Evolutionary conservation across 345 rosid genomes (phyloP), one percentile per base, ranked within the genome.

Genomic region (Adansonia digitata): DNA sequence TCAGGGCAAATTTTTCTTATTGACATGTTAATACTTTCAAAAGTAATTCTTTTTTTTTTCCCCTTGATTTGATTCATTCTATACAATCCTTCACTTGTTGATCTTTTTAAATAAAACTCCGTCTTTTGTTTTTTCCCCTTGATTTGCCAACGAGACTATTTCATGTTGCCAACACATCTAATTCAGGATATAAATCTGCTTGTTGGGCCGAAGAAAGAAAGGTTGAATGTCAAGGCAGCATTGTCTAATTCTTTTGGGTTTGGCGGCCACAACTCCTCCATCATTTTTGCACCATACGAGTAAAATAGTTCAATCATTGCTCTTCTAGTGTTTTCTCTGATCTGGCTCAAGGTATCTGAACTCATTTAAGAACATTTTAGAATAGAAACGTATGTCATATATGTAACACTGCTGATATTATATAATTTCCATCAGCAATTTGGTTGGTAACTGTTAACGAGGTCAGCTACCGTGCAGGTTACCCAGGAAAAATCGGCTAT

Each of bases 191-290:
- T 86, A 7, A 83, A 74, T 10, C 77, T 92, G 76, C 87, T 94
- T 62, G 94, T 91, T 43, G 98, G 98, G 71, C 84, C 93, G 2
- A 81, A 85, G 91, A 94, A 92, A 82, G 98, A 94, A 87, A 89
- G 89, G 48, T 68, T 92, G 77, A 82, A 94, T 53, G 76, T 94
- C 15, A 94, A 87, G 88, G 97, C 87, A 35, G 98, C 97, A 39
- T 79, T 94, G 71, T 94, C 97, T 34, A 94, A 92, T 75, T 92
- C 98, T 12, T 94, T 94, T 61, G 98, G 97, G 70, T 91, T 92
- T 75, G 98, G 98, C 35, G 98, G 97, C 75, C 98, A 94, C 84
- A 94, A 94, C 85, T 92, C 97, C n/a, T 92, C 97, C 8, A 92
- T 94, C 75, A 81, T 94, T 80, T 90, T 94, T 78, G 90, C 91